A percentile compares a stretch with the other conserved stretches of the same genome.
Conservation (phyloP, 345 rosid genomes). For the Citrus maxima region DNA sequence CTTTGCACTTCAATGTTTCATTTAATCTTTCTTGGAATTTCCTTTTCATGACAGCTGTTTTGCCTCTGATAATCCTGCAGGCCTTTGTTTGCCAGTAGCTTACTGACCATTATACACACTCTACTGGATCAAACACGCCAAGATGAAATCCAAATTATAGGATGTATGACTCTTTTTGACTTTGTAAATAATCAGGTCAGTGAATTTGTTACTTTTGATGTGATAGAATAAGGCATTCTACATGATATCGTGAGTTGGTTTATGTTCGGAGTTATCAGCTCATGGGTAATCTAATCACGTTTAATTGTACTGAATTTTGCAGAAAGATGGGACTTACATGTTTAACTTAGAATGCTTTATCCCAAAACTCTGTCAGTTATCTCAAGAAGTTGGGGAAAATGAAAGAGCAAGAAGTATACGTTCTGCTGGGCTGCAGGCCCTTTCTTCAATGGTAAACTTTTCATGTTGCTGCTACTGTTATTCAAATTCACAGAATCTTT, state of each 20-base stretch:
- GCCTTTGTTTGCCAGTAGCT: constrained; percentile 87
- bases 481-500: neutral
- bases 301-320: constrained; percentile 35
- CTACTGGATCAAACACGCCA: constrained; percentile 78
- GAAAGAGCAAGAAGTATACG: constrained; percentile 56
- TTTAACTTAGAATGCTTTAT: constrained; percentile 88
- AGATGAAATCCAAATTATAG: constrained; percentile 73
- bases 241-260: neutral
- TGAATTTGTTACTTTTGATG: constrained; percentile 6
- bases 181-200: constrained; percentile 92
- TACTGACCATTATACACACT: constrained; percentile 66
- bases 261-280: constrained; percentile 8
- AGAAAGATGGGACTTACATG: constrained; percentile 84
- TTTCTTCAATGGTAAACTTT: constrained; percentile 79
- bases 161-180: constrained; percentile 84
- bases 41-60: neutral
- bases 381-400: constrained; percentile 76
- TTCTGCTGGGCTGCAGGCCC: constrained; percentile 80
- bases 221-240: neutral
- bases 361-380: constrained; percentile 80
- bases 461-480: neutral
- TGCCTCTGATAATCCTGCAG: constrained; percentile 36
- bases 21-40: neutral
- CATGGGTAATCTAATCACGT: constrained; percentile 14
- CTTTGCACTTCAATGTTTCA: neutral